Evolutionary conservation across 2,329 filamentous ascomycete genomes (phyloP).

Genomic region (Alternaria ethzedia): DNA sequence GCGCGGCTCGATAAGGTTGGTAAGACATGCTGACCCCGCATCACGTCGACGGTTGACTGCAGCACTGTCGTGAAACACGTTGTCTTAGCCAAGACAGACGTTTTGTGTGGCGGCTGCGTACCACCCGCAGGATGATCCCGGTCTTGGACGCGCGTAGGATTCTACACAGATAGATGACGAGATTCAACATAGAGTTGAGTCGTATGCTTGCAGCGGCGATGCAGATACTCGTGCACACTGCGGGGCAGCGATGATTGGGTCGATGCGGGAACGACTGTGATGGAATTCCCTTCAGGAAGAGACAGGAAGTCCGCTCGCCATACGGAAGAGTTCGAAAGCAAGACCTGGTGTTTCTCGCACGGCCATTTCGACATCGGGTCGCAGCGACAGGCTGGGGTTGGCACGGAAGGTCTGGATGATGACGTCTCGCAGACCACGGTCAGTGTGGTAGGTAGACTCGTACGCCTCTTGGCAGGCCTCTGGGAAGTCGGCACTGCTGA

Average conservation of each 20-base stretch:
- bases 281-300: conserved; percentile 30
- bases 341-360: conserved; percentile 55
- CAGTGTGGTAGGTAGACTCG: conserved; percentile 56
- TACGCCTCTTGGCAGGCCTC: conserved; percentile 58
- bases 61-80: conserved; percentile 4
- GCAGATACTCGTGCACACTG: neutral
- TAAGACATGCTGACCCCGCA: conserved; percentile 9
- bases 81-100: neutral
- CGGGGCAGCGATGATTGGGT: neutral
- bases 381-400: conserved; percentile 54
- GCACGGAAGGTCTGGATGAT: conserved; percentile 56
- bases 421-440: conserved; percentile 56
- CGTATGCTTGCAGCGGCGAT: conserved; percentile 6
- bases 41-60: conserved; percentile 1
- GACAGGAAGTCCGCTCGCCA: conserved; percentile 55
- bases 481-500: conserved; percentile 54
- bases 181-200: neutral
- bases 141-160: conserved; percentile 1
- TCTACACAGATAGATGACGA: neutral
- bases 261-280: neutral
- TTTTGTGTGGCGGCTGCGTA: neutral
- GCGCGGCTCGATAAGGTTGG: neutral
- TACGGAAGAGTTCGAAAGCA: conserved; percentile 57
- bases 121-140: neutral
- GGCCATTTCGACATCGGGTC: conserved; percentile 53